phyloP scores from a whole-genome alignment of 75 land plant genomes.

The Cupressus sempervirens region DNA sequence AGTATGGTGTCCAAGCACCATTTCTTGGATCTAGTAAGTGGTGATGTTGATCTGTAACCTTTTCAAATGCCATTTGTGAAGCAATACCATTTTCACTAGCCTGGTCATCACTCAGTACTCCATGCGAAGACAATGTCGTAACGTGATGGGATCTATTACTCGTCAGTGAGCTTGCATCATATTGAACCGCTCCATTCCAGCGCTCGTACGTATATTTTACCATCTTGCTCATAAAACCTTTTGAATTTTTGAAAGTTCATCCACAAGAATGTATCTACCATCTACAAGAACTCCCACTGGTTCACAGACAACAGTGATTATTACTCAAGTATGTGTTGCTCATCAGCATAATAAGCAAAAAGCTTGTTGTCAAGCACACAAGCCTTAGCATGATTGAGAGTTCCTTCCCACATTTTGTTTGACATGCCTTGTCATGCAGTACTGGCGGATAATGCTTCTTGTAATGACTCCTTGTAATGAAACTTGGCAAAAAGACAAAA shows the following conservation, averaged over 20 bases:
- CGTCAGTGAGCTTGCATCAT: slow-evolving; percentile 25
- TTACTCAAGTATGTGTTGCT: slow-evolving; percentile 26
- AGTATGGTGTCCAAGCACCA: too few species aligned
- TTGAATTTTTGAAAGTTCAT: slow-evolving; percentile 51
- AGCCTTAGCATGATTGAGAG: slow-evolving; percentile 60
- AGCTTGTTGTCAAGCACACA: slow-evolving; percentile 36
- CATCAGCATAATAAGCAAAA: slow-evolving; percentile 29
- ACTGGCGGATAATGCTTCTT: slow-evolving; percentile 83
- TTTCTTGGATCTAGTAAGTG: too few species aligned
- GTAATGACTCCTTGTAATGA: too few species aligned
- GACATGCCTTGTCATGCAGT: slow-evolving; percentile 76
- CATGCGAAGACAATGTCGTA: slow-evolving; percentile 4
- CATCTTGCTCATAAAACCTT: slow-evolving; percentile 48
- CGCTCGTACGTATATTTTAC: slow-evolving; percentile 41
- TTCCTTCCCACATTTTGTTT: slow-evolving; percentile 70
- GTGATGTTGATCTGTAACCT: too few species aligned
- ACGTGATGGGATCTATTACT: slow-evolving; percentile 11
- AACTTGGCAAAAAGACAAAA: too few species aligned
- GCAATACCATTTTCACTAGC: too few species aligned
- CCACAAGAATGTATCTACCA: slow-evolving; percentile 27
- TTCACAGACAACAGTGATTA: slow-evolving; percentile 51
- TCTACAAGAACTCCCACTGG: slow-evolving; percentile 38
- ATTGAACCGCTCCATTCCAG: slow-evolving; percentile 34
- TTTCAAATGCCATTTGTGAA: too few species aligned
- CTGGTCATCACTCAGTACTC: too few species aligned